Evolutionary conservation across 495 filamentous ascomycete species (phyloP).

Genomic region (Neurospora hispaniola): DNA sequence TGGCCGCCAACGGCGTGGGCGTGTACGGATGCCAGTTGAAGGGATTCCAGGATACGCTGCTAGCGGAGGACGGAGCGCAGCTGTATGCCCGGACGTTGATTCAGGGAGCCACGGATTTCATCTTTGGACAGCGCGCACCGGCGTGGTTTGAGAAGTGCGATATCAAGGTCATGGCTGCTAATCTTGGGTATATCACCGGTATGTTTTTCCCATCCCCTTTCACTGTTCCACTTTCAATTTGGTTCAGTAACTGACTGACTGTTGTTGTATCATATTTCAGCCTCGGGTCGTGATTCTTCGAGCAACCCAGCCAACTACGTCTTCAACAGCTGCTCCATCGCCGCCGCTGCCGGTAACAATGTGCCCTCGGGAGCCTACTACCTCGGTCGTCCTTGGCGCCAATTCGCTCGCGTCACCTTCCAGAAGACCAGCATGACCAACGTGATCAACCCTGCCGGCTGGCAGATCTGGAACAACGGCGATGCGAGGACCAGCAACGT

Average conservation of each 20-base stretch:
- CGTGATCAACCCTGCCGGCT: conserved; percentile 51
- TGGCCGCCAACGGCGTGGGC: conserved; percentile 42
- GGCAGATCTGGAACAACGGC: conserved; percentile 45
- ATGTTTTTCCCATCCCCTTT: background rate
- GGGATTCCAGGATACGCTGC: conserved; percentile 54
- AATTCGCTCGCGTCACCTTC: conserved; percentile 51
- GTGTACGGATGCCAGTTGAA: conserved; percentile 48
- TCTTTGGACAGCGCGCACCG: conserved; percentile 51
- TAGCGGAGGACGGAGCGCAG: conserved; percentile 47
- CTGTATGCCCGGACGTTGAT: conserved; percentile 47
- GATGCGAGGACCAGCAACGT: conserved; percentile 42
- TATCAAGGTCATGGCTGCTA: conserved; percentile 41
- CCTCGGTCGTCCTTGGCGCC: conserved; percentile 56
- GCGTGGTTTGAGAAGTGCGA: conserved; percentile 53
- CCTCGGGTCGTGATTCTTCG: conserved; percentile 44
- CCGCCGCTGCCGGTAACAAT: conserved; percentile 33
- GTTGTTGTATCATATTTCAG: conserved; percentile 12
- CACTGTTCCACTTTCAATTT: no score
- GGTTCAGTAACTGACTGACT: background rate
- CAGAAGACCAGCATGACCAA: conserved; percentile 44
- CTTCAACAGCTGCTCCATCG: conserved; percentile 45
- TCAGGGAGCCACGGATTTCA: conserved; percentile 53
- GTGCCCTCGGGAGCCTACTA: conserved; percentile 45
- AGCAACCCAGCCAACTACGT: conserved; percentile 48
- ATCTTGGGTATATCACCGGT: conserved; percentile 43